These are phyloP conservation scores for Trichoderma sp. DNA, from an alignment of 2,329 filamentous ascomycete species.

Conservation along the genomic window DNA sequence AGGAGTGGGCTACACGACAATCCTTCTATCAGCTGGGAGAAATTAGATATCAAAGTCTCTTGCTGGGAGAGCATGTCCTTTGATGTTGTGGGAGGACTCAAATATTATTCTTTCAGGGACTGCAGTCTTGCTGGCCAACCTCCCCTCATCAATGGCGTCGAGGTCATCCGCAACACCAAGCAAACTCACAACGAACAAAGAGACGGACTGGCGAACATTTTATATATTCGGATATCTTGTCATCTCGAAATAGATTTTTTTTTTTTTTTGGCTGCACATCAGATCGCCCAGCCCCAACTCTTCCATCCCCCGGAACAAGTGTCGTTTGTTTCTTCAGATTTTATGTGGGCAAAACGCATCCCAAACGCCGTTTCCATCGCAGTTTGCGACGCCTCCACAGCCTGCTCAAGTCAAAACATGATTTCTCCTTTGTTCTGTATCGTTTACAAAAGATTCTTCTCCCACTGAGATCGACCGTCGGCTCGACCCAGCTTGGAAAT, in stretches of 20 bases:
- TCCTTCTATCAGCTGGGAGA: not conserved
- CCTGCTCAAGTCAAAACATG: slow-evolving; percentile 22
- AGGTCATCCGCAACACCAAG: not conserved
- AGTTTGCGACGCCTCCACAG: slow-evolving; percentile 26
- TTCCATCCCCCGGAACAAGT: slow-evolving; percentile 24
- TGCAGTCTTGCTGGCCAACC: not conserved
- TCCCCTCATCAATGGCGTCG: not conserved
- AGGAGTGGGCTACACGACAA: not conserved
- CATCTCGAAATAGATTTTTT: slow-evolving; percentile 1
- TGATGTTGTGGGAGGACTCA: not conserved
- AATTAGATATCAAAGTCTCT: not conserved
- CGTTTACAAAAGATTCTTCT: not conserved
- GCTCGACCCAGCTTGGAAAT: not conserved
- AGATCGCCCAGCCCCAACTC: slow-evolving; percentile 27
- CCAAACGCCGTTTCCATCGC: slow-evolving; percentile 37
- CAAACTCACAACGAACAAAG: not conserved
- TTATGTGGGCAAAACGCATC: slow-evolving; percentile 33
- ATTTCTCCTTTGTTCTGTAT: slow-evolving; percentile 19
- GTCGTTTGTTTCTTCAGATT: slow-evolving; percentile 23
- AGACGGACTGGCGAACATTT: slow-evolving; percentile 22
- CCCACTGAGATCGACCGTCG: not conserved
- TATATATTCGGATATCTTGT: slow-evolving; percentile 33
- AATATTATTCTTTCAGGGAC: not conserved
- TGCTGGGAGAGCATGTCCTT: not conserved
- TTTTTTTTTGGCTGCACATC: slow-evolving; percentile 25